These are phyloP conservation scores for Sarcocystis neurona DNA, from an alignment of 169 alveolate genomes.

Conservation along the genomic window DNA sequence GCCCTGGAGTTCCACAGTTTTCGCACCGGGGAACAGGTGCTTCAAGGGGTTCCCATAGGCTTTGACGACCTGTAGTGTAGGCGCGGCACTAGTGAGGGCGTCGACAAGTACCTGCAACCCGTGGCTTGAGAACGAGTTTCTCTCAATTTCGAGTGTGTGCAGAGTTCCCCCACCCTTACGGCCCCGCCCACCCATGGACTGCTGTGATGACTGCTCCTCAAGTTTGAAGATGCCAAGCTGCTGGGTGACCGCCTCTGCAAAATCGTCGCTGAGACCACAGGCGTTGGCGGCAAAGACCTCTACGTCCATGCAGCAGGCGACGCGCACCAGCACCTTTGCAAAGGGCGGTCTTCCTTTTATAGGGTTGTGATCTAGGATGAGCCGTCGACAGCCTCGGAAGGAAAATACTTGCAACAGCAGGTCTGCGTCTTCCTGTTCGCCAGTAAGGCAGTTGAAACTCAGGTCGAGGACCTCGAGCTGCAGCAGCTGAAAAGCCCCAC, in stretches of 20 bases:
- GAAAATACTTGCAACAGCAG: background rate
- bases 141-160: background rate
- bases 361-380: background rate
- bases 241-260: background rate
- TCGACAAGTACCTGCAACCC: background rate
- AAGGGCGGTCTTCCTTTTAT: background rate
- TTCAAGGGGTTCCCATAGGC: background rate
- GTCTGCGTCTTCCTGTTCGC: background rate
- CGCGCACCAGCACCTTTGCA: background rate
- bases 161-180: background rate
- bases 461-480: constrained; percentile 7
- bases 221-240: background rate
- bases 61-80: background rate
- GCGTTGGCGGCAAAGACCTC: background rate
- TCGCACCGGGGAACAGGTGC: no score
- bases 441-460: background rate
- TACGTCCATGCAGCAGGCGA: background rate
- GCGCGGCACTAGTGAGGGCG: background rate
- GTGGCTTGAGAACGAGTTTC: background rate
- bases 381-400: constrained; percentile 1
- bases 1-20: no score
- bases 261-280: background rate
- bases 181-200: background rate
- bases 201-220: background rate
- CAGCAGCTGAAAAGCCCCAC: constrained; percentile 18